Base-by-base conservation (phyloP, 352 stramenopile genomes). In the Globisporangium solare region DNA sequence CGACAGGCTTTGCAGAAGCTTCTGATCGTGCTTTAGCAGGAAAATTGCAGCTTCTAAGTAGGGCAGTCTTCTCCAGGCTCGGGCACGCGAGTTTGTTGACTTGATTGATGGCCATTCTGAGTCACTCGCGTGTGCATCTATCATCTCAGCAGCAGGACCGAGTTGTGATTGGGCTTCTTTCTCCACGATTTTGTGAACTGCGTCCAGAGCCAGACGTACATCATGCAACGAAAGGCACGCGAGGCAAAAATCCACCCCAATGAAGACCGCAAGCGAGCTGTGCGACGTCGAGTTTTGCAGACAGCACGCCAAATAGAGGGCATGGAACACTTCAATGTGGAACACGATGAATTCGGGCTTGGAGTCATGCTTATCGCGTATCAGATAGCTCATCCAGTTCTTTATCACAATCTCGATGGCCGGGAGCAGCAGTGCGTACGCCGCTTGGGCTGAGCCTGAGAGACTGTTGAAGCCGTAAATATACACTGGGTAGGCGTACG, bases 301-400 rank as follows among this genome's bases (percentile, higher is more conserved):
- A 21, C 51, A 50, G 39, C 21, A 17, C 18, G 40, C 41, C 15
- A 58, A 40, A 20, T 41, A 50, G 37, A 58, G 39, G 1, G 51
- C 27, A 51, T 32, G 64, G 58, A 27, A 76, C 17, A 22, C 70
- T 67, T 56, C 72, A 61, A 22, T 60, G 18, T 58, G 20, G 51
- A 58, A 58, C 5, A 40, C 47, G 5, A 50, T 27, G 17, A 49
- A 57, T 18, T 42, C 51, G 21, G 24, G 15, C 12, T 57, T 57
- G 39, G 21, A 20, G 8, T 57, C 51, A 14, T 57, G 32, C 15
- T 18, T 18, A 11, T 57, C 4, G 15, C 3, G 10, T 5, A 57
- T 27, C 24, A 57, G 10, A 6, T 31, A 20, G 21, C 39, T 27
- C 39, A 57, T 31, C 11, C 13, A n/a, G 35, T 47, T 57, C 40